Base-by-base conservation (phyloP, 1,284 basidiomycete genomes). In the Thelephora terrestris region DNA sequence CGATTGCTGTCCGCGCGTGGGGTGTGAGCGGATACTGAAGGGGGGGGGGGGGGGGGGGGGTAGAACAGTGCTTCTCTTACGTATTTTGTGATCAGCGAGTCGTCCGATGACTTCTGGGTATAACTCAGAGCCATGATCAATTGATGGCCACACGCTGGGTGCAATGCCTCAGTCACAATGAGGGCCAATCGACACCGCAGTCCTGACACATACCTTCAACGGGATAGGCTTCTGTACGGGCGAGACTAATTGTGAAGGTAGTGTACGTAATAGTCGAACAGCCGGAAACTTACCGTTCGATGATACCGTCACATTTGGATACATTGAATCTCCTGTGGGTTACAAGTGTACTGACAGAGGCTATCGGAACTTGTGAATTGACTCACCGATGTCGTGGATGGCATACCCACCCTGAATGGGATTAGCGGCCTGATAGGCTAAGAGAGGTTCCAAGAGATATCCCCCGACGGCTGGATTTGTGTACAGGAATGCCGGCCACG, bases 51-150 rank as follows among this genome's bases (percentile, higher is more conserved):
- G n/a, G n/a, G n/a, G n/a, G n/a, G n/a, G 17, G 40, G 37, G n/a
- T n/a, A 45, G 46, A 23, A 24, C 50, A 36, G 48, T 48, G 42
- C n/a, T 51, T 32, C 9, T 61, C 73, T 47, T 48, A 79, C 78
- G 52, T 81, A 79, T 54, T 64, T 65, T 3, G 61, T 64, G 49
- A 81, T 60, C 40, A 82, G 71, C 2, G 73, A 75, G 17, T 57
- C 64, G 55, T 84, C 80, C 35, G 70, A 68, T 0, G 78, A 71
- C 51, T 74, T 73, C 56, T 81, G 80, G 2, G 76, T 75, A 59
- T 83, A 82, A 55, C 79, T 81, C 48, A 85, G 65, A 5, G 79
- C 71, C 81, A 85, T 84, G 59, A 86, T 84, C 21, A 87, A 65
- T 81, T 84, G 83, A 57, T 85, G 84, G 5, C 82, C 81, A 52